Evolutionary conservation across 2,329 filamentous ascomycete species (phyloP).

Genomic region (Diaporthe caulivora): DNA sequence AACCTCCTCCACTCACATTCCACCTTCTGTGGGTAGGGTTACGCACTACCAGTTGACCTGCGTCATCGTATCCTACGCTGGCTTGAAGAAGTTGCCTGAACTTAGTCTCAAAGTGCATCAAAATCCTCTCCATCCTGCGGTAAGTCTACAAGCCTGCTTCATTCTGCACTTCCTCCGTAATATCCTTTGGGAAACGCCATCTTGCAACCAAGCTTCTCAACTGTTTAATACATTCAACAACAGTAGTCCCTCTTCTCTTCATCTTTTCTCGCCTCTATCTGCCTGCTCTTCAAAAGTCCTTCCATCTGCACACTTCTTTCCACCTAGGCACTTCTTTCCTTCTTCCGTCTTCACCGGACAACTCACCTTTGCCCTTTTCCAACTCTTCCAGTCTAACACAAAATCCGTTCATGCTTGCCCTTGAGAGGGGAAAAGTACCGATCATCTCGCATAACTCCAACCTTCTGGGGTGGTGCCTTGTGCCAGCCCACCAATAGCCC

Average conservation of each 20-base stretch:
- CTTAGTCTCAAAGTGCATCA: neutral
- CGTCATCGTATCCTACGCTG: neutral
- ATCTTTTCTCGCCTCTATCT: neutral
- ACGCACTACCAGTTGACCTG: neutral
- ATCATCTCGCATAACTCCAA: neutral
- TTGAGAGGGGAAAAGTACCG: neutral
- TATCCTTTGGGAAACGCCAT: too few relatives aligned
- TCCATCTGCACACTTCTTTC: neutral
- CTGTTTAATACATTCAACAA: neutral
- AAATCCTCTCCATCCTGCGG: too few relatives aligned
- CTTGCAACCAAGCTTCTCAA: neutral
- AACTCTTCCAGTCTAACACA: neutral
- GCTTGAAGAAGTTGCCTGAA: neutral
- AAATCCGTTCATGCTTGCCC: neutral
- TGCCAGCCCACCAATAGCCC: too few relatives aligned
- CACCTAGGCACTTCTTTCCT: neutral
- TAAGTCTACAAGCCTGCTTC: neutral
- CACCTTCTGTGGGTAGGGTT: too few relatives aligned
- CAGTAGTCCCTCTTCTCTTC: neutral
- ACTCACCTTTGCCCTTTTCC: neutral
- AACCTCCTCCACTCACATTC: neutral
- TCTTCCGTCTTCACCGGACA: too few relatives aligned
- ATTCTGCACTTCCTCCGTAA: too few relatives aligned
- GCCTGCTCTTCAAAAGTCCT: neutral
- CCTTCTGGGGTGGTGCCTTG: neutral